Base-by-base conservation (phyloP, 2,329 filamentous ascomycete genomes). In the Bipolaris victoriae region DNA sequence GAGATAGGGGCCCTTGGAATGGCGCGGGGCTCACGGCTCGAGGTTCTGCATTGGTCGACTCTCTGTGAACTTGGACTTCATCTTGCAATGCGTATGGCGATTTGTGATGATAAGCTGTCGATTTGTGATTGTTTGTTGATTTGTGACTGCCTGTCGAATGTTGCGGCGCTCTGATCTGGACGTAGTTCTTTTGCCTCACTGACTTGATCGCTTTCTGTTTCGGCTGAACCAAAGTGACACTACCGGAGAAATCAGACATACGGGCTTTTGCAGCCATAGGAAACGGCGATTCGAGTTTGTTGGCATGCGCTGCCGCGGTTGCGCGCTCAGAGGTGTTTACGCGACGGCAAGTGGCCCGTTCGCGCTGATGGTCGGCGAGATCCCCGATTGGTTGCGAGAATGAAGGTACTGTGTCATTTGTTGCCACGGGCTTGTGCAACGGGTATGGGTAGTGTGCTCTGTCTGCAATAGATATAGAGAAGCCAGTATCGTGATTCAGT, bases 301-400 rank as follows among this genome's bases (percentile, higher is more conserved):
- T 15, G 9, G 22, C 29, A 13, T 47, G 15, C 35, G 13, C 7
- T 35, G 22, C 24, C 35, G 44, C 10, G 43, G 41, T 31, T 9
- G 51, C 60, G 51, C 51, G 55, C 46, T 54, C 37, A 18, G 26
- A 39, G 48, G 36, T 49, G 49, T 59, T 44, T 48, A 51, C 47
- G 59, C 49, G 59, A 52, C 24, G 40, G 6, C 18, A 7, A 24
- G 49, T 50, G 62, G 53, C 46, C 61, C 48, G 60, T 60, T 60
- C 62, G 29, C 46, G 47, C 24, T 57, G 36, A 13, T 18, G 11
- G 11, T 52, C 62, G 49, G 62, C 45, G 33, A 46, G 39, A 49
- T 24, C 26, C 40, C 60, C 43, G 56, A 61, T 57, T 56, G 50
- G 45, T 50, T 44, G 39, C n/a, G 37, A 24, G 16, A 39, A 43